Conservation (phyloP, 805 yeast species). For the Ogataea glucozyma region DNA sequence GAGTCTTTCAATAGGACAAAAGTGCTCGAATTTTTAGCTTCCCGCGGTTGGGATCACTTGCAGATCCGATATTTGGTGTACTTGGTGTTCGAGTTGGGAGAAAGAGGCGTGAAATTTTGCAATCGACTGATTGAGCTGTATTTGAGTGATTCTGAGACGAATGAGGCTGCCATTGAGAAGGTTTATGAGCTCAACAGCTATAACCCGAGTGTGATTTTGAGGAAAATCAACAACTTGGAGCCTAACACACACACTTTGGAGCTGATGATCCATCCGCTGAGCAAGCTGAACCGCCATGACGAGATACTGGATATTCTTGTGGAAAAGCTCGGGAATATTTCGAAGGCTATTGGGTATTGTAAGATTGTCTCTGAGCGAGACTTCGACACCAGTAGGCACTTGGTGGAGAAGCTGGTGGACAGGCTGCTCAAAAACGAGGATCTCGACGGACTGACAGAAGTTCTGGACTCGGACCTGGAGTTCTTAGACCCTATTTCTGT, state of each 20-base stretch:
- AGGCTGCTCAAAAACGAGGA: conserved; percentile 31
- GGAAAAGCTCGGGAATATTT: conserved; percentile 55
- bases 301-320: conserved; percentile 63
- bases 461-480: conserved; percentile 26
- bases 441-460: conserved; percentile 31
- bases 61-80: conserved; percentile 54
- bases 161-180: conserved; percentile 35
- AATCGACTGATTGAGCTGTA: conserved; percentile 48
- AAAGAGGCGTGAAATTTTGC: conserved; percentile 40
- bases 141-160: conserved; percentile 30
- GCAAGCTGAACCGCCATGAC: conserved; percentile 58
- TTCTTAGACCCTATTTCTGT: conserved; percentile 37
- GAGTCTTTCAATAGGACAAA: conserved; percentile 54
- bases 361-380: conserved; percentile 43
- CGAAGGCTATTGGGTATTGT: conserved; percentile 64
- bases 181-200: conserved; percentile 39
- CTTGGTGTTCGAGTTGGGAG: conserved; percentile 43
- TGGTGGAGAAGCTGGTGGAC: conserved; percentile 53
- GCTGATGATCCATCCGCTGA: conserved; percentile 58
- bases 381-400: conserved; percentile 39
- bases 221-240: conserved; percentile 20
- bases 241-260: conserved; percentile 31
- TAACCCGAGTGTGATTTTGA: conserved; percentile 39
- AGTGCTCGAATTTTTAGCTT: conserved; percentile 54
- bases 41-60: conserved; percentile 23